Percentiles rank a stretch among this genome's conserved stretches.
phyloP scores from a whole-genome alignment of 139 green algal species.

The Picochlorum sp. region DNA sequence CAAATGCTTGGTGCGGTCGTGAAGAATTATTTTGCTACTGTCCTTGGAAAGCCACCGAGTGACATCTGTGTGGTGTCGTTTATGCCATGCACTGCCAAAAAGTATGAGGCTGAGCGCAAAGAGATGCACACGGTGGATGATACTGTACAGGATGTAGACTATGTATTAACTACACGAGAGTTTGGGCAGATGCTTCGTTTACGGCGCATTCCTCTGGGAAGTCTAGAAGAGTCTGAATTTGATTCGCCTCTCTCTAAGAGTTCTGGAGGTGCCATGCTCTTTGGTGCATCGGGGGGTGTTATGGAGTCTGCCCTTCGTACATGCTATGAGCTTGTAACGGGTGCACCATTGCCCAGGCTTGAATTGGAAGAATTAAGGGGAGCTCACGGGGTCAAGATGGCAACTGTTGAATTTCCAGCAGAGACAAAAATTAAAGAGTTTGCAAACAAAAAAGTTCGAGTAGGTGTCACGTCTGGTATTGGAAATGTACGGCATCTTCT shows the following conservation, averaged over 20 bases:
- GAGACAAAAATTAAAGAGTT: neutral
- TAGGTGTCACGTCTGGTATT: conserved; percentile 53
- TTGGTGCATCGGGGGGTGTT: conserved; percentile 55
- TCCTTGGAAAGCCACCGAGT: conserved; percentile 9
- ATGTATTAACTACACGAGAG: conserved; percentile 56
- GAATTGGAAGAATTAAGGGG: conserved; percentile 33
- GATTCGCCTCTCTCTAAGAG: conserved; percentile 36
- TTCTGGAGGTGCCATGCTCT: conserved; percentile 37
- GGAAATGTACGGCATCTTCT: conserved; percentile 58
- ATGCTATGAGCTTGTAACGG: conserved; percentile 33
- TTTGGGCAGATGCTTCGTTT: conserved; percentile 36
- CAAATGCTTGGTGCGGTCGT: conserved; percentile 55
- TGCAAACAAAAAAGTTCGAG: conserved; percentile 21
- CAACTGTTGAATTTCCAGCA: conserved; percentile 26
- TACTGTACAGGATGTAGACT: conserved; percentile 40
- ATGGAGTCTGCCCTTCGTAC: conserved; percentile 66
- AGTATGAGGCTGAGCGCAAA: conserved; percentile 43
- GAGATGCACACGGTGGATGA: conserved; percentile 18
- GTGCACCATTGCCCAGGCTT: conserved; percentile 20
- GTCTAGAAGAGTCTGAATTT: conserved; percentile 25
- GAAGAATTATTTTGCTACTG: conserved; percentile 44
- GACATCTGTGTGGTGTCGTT: conserved; percentile 35
- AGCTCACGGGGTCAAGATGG: conserved; percentile 44
- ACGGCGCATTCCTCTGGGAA: conserved; percentile 28
- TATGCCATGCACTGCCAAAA: conserved; percentile 56